Base-by-base conservation (phyloP, 2,329 filamentous ascomycete species). In the Aspergillus sergii region DNA sequence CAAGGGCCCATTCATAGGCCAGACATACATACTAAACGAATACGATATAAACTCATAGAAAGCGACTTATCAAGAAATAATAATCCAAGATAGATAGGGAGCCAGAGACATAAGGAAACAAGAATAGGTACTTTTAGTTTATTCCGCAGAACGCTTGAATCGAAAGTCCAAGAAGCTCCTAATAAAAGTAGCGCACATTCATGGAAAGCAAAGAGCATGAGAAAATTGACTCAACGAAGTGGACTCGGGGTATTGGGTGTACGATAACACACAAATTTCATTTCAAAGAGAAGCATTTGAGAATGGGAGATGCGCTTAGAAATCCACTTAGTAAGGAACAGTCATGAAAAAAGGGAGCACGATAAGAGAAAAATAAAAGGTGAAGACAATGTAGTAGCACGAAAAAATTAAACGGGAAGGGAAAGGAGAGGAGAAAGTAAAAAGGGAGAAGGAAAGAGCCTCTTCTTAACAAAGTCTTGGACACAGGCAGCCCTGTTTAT, bases 171-270 rank as follows among this genome's bases (percentile, higher is more conserved):
- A 76, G 65, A 64, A 70, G 68, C 66, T 73, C 65, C 72, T 59
- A 69, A 71, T 69, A 64, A 68, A 66, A 72, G 66, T 67, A 66
- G 67, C 65, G 69, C 69, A 76, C 69, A 73, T 70, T 70, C 71
- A 68, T 72, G 70, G 70, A 64, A 70, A 66, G 68, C 68, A 66
- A 65, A 65, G 61, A 71, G 65, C 64, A 72, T 67, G 69, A 60
- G 64, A 72, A 69, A 73, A 63, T 74, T 69, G 72, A 73, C 68
- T 69, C 71, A 75, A 74, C 70, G 72, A 71, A 68, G 71, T 74
- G 73, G 72, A 77, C 73, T 76, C 75, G 76, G 78, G 78, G 78
- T 80, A 80, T 79, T 78, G 74, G 71, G 74, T 76, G 77, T 72
- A 76, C 72, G 69, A 68, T 68, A 75, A 76, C 71, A 75, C 74